Evolutionary conservation across 306 rosid species (phyloP).

Genomic region (Acacia melanoxylon): DNA sequence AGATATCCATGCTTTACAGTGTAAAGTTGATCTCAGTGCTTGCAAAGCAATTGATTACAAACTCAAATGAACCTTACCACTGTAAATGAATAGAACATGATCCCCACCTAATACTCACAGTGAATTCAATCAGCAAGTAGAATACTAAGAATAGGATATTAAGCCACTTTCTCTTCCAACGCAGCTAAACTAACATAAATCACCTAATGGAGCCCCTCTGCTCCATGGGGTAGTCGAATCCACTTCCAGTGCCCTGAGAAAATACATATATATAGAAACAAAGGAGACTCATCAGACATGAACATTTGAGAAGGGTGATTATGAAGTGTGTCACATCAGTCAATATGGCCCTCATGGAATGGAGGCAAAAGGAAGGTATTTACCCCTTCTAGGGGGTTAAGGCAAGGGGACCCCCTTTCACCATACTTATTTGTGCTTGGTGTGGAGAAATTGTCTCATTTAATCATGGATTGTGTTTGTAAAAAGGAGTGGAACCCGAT

Average conservation of each 20-base stretch:
- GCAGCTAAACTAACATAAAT: not conserved
- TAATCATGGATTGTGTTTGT: too few species aligned
- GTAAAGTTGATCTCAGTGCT: not conserved
- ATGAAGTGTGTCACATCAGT: too few species aligned
- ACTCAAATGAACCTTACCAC: not conserved
- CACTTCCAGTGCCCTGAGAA: not conserved
- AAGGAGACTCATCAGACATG: too few species aligned
- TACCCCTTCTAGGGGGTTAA: too few species aligned
- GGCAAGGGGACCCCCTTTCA: too few species aligned
- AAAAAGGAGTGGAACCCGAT: too few species aligned
- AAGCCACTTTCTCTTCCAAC: not conserved
- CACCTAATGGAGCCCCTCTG: not conserved
- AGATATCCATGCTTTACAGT: not conserved
- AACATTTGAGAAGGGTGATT: too few species aligned
- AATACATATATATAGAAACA: not conserved
- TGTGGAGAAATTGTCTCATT: too few species aligned
- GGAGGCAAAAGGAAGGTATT: too few species aligned
- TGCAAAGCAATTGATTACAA: not conserved
- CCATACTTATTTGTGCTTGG: too few species aligned
- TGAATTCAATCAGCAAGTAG: not conserved
- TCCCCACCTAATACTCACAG: not conserved
- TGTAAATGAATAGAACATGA: not conserved
- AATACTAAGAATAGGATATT: not conserved
- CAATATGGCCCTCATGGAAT: too few species aligned
- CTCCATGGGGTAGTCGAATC: constrained; percentile 8